Conservation (phyloP, 2,329 filamentous ascomycete genomes). For the Diaporthe humulicola region DNA sequence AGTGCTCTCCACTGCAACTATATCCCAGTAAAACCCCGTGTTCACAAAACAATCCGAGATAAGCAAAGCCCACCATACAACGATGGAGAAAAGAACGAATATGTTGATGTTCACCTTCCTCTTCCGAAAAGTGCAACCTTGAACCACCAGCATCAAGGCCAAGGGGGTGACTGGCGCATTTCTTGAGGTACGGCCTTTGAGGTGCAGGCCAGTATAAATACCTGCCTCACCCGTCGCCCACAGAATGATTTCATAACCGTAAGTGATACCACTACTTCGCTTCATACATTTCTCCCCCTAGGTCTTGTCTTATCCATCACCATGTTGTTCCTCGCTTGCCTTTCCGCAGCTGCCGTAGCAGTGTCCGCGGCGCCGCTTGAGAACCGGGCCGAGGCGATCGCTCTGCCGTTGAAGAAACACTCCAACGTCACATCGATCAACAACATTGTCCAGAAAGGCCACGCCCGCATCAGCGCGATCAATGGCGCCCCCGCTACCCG, state of each 20-base stretch:
- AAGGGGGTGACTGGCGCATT: neutral
- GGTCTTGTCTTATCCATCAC: neutral
- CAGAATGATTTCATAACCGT: accelerated
- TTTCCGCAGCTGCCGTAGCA: conserved; percentile 40
- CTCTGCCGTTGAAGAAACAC: conserved; percentile 44
- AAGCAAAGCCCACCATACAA: conserved; percentile 15
- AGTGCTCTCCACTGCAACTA: conserved; percentile 10
- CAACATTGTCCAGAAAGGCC: conserved; percentile 44
- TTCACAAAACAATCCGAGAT: conserved; percentile 11
- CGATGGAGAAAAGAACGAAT: neutral
- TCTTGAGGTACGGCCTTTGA: neutral
- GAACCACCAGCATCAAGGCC: neutral
- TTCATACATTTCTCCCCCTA: neutral
- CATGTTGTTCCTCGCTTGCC: conserved; percentile 27
- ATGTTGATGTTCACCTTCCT: conserved; percentile 24
- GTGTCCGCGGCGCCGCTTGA: conserved; percentile 45
- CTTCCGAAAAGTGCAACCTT: conserved; percentile 5
- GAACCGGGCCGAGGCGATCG: conserved; percentile 40
- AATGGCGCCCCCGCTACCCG: conserved; percentile 40
- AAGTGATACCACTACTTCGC: neutral
- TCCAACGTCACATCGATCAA: conserved; percentile 44
- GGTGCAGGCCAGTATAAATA: conserved; percentile 14
- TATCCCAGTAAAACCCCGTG: neutral
- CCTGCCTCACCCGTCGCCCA: neutral
- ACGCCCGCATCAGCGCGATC: conserved; percentile 43